phyloP scores from a whole-genome alignment of 768 basidiomycete genomes.

The Tricholoma flavovirens region DNA sequence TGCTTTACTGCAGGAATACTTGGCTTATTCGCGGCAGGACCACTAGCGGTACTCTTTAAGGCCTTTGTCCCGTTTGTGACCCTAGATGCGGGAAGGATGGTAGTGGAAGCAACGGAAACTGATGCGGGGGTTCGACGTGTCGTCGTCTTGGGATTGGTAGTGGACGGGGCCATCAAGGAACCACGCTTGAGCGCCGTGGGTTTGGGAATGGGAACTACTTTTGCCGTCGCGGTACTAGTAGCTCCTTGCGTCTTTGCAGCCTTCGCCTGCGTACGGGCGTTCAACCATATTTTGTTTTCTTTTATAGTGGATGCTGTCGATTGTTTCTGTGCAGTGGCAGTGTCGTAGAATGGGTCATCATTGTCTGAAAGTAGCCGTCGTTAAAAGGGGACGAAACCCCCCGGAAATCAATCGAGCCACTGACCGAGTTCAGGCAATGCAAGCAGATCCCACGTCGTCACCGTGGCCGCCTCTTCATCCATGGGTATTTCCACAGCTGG shows the following conservation, averaged over 20 bases:
- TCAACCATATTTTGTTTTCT: neutral
- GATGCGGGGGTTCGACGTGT: neutral
- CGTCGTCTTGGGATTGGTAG: neutral
- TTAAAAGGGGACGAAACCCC: neutral
- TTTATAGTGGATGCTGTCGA: neutral
- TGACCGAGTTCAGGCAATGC: slow-evolving; percentile 25
- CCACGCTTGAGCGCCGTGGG: neutral
- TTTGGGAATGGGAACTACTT: neutral
- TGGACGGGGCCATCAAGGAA: neutral
- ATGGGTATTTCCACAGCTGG: slow-evolving; percentile 26
- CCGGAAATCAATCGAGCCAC: neutral
- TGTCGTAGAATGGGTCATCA: slow-evolving; percentile 25
- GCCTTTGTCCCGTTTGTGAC: neutral
- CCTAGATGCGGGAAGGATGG: neutral
- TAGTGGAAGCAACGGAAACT: neutral
- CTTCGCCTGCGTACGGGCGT: neutral
- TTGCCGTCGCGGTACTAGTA: neutral
- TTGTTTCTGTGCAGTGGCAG: neutral
- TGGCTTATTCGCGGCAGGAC: neutral
- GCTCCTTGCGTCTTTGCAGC: neutral
- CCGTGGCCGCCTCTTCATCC: slow-evolving; percentile 16
- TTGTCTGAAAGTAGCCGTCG: slow-evolving; percentile 11
- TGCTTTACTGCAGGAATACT: neutral
- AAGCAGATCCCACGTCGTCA: slow-evolving; percentile 24
- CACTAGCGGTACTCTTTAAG: neutral